Conservation (phyloP, 2,329 filamentous ascomycete genomes). For the Sphaerostilbella broomeana region DNA sequence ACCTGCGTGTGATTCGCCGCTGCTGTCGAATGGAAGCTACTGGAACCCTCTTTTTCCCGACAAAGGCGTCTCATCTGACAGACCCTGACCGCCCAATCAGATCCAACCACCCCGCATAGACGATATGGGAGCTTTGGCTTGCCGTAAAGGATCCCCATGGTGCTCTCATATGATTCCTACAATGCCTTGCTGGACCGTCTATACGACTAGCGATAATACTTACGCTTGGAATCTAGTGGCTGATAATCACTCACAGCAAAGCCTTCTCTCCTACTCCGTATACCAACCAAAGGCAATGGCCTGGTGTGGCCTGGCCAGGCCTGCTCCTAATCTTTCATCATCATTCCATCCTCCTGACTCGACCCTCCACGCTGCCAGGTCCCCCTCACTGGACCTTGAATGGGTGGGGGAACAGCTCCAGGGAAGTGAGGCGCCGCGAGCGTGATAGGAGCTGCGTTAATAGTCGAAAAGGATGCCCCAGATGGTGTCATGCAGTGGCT, state of each 20-base stretch:
- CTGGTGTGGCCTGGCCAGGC: too few relatives aligned
- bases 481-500: constrained; percentile 24
- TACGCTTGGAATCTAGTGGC: constrained; percentile 11
- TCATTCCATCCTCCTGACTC: background rate
- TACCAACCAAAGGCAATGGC: constrained; percentile 3
- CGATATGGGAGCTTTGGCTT: too few relatives aligned
- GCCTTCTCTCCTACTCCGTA: constrained; percentile 3
- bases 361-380: constrained; percentile 8
- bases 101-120: too few relatives aligned
- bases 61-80: constrained; percentile 12
- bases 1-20: constrained; percentile 12
- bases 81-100: constrained; percentile 13
- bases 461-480: constrained; percentile 12
- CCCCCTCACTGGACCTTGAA: background rate
- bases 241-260: background rate
- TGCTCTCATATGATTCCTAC: background rate
- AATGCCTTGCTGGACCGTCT: constrained; percentile 12
- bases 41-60: constrained; percentile 8
- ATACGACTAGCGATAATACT: constrained; percentile 2
- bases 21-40: constrained; percentile 12
- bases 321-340: background rate
- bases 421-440: constrained; percentile 7
- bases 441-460: constrained; percentile 11
- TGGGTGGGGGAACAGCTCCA: constrained; percentile 5
- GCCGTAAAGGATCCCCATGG: background rate